Evolutionary conservation across 257 asterid species (phyloP).

Genomic region (Phtheirospermum japonicum): DNA sequence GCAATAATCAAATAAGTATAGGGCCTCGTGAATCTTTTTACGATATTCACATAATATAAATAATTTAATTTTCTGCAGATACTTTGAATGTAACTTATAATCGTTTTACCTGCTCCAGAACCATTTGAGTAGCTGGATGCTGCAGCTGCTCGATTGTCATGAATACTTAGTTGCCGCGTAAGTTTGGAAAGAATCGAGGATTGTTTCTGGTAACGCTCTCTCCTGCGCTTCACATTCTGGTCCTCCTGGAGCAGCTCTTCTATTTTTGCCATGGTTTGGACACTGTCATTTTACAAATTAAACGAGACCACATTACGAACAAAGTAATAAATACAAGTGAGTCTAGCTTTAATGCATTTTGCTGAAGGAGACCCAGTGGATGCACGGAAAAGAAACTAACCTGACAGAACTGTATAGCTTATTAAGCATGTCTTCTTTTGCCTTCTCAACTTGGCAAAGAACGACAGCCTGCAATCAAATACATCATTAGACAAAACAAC

Average conservation of each 20-base stretch:
- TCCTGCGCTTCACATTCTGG: conserved; percentile 69
- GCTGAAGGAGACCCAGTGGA: neutral
- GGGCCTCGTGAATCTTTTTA: neutral
- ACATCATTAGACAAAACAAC: conserved; percentile 23
- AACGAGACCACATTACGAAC: neutral
- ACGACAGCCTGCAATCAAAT: conserved; percentile 75
- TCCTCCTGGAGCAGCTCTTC: conserved; percentile 93
- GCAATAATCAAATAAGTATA: neutral
- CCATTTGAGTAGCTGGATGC: conserved; percentile 67
- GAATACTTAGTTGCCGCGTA: conserved; percentile 71
- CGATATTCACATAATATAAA: neutral
- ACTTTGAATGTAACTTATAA: neutral
- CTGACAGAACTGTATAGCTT: conserved; percentile 91
- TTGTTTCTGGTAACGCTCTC: conserved; percentile 77
- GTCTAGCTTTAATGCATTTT: neutral
- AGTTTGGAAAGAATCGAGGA: conserved; percentile 82
- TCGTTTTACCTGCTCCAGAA: conserved; percentile 52
- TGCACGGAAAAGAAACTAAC: conserved; percentile 32
- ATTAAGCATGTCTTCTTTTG: conserved; percentile 96
- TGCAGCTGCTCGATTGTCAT: conserved; percentile 82
- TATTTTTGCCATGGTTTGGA: conserved; percentile 66
- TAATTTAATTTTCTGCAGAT: too few relatives aligned
- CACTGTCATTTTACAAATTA: conserved; percentile 34
- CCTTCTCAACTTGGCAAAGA: conserved; percentile 93
- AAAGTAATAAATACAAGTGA: neutral